Base-by-base conservation (phyloP, 306 rosid genomes). In the Prinsepia uniflora region DNA sequence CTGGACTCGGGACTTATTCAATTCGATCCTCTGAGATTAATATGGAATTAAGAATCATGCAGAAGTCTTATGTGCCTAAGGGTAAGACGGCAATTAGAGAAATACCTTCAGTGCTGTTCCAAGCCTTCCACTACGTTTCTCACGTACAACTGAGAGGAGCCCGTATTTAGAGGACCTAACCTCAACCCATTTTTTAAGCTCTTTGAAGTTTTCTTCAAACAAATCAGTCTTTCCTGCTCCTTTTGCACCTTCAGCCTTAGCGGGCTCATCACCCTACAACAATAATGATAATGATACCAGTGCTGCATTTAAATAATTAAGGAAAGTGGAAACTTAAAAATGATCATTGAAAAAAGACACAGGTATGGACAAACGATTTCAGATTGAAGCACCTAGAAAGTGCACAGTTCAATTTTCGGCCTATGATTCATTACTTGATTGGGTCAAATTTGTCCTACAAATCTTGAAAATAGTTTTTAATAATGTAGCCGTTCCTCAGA, bases 71-170 rank as follows among this genome's bases (percentile, higher is more conserved):
- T 19, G 41, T 68, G 17, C 48, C 30, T 7, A 59, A 72, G 30
- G 9, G 11, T 17, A 50, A 56, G 0, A 10, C 6, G 59, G 46
- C 7, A 72, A 67, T 36, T 13, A 24, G 67, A 19, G 72, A 44
- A 49, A 45, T 81, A 93, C 98, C 97, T 94, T 89, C 72, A 94
- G 73, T 6, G 97, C 98, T 49, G 90, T 80, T 63, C 98, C 97
- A 76, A 87, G 92, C 85, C 96, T 87, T 73, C 84, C 78, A 49
- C 75, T 14, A 8, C 96, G 94, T 85, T 84, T 89, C 80, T 94
- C 98, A 1, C 84, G 91, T 43, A 79, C 71, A 19, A 90, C 96
- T 6, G 84, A 72, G 69, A 94, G 94, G 66, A 86, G 83, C 79
- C 97, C 96, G 69, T 84, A 90, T 70, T 86, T 94, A 45, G 92